Percentiles rank a stretch among this genome's conserved stretches.
Evolutionary conservation across 352 stramenopile genomes (phyloP).

Genomic region (Blastocystis sp.): DNA sequence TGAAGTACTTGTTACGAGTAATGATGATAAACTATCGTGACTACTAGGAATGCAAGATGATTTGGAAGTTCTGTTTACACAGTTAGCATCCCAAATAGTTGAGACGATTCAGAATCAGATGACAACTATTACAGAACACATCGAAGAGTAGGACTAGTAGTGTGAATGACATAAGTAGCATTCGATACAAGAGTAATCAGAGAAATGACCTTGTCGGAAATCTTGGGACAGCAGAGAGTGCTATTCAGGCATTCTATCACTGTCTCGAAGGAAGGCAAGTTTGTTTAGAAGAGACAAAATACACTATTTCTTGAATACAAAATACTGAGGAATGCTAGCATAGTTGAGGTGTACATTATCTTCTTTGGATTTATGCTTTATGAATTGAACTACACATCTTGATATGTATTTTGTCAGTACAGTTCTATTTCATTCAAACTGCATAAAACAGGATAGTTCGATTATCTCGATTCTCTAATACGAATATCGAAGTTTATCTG

Average conservation of each 20-base stretch:
- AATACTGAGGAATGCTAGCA: no score
- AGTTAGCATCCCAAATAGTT: constrained; percentile 70
- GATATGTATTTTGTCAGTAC: no score
- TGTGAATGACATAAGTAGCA: background rate
- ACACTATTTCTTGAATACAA: background rate
- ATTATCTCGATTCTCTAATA: no score
- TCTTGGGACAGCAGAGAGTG: constrained; percentile 26
- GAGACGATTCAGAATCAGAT: background rate
- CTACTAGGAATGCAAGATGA: constrained; percentile 73
- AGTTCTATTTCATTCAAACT: no score
- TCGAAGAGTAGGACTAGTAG: background rate
- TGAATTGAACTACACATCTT: no score
- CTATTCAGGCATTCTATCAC: constrained; percentile 45
- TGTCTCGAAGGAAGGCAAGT: constrained; percentile 7
- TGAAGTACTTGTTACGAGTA: background rate
- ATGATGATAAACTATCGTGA: background rate
- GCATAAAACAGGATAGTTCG: no score
- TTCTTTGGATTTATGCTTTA: no score
- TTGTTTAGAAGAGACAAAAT: background rate
- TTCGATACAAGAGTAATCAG: background rate
- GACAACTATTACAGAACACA: background rate
- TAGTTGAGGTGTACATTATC: no score
- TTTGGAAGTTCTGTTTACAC: constrained; percentile 76
- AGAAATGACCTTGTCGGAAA: background rate
- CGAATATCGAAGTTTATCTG: no score